Conservation (phyloP, 106 monocot species). For the Acanthochlamys bracteata region DNA sequence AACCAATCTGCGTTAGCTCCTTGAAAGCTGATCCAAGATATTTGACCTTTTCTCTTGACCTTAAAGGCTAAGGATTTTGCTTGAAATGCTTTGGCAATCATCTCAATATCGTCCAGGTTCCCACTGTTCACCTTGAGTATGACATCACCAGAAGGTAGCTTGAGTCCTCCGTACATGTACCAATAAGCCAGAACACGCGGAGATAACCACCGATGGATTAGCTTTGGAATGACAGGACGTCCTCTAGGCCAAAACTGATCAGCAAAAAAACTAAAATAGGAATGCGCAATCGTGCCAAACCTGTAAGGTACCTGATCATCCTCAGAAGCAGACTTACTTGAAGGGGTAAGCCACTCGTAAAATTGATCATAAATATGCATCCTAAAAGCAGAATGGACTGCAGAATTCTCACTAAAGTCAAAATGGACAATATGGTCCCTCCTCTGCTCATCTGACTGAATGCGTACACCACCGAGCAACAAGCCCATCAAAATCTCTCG, state of each 20-base stretch:
- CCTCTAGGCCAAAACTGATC: constrained; percentile 56
- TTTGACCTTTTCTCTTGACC: constrained; percentile 77
- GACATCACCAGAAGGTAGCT: constrained; percentile 56
- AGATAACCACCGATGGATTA: constrained; percentile 82
- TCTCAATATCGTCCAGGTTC: constrained; percentile 50
- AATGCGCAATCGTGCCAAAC: constrained; percentile 63
- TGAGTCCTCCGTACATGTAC: constrained; percentile 87
- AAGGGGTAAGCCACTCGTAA: constrained; percentile 61
- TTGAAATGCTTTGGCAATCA: constrained; percentile 45
- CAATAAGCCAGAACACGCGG: constrained; percentile 76
- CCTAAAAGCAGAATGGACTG: constrained; percentile 52
- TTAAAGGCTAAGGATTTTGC: constrained; percentile 44
- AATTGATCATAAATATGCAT: constrained; percentile 60
- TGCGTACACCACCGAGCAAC: constrained; percentile 59
- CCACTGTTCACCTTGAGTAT: constrained; percentile 62
- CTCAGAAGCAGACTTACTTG: constrained; percentile 16
- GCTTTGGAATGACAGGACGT: constrained; percentile 43
- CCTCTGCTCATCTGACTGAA: constrained; percentile 39
- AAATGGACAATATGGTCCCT: constrained; percentile 49
- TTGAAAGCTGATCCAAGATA: constrained; percentile 75
- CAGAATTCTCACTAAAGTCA: constrained; percentile 42
- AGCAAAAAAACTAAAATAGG: constrained; percentile 63
- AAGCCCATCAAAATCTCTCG: constrained; percentile 90
- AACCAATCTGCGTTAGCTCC: constrained; percentile 51
- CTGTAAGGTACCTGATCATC: constrained; percentile 34